Base-by-base conservation (phyloP, 192 early-diverging fungal genomes). In the Mortierella antarctica region DNA sequence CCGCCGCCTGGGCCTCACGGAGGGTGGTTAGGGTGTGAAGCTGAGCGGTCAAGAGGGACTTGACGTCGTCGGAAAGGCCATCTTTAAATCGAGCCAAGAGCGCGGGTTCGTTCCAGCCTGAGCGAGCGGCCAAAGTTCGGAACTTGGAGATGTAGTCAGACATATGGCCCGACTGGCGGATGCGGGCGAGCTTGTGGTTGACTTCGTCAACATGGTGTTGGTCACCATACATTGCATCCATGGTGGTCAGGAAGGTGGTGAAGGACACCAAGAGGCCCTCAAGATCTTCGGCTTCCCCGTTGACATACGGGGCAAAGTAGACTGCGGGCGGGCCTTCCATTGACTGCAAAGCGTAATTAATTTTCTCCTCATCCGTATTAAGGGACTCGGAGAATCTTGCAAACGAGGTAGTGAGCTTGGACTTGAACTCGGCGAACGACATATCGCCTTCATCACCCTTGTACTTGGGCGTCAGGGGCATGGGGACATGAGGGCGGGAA, bases 71-170 rank as follows among this genome's bases (percentile, higher is more conserved):
- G 18, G 64, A 65, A 7, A 63, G 48, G 6, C 62, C 62, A 21
- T 63, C 48, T 48, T 63, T 63, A 48, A 63, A 63, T 48, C 52
- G 15, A 40, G 64, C 64, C 9, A 53, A 10, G 13, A 65, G 52
- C 6, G 64, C 40, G 50, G 64, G 23, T 12, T 65, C 64, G 17
- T 65, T 65, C 64, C 64, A 65, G 2, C 15, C 2, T 12, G 23
- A 5, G 15, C 21, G 64, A 54, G 64, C 4, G 15, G 64, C 45
- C 23, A 65, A 18, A 4, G 49, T 40, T 6, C 21, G 64, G 64
- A 65, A 55, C 12, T 41, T 7, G 51, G 52, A 6, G n/a, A n/a
- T n/a, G 41, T 65, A 65, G 2, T 65, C 64, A 7, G 45, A 4
- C 21, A 65, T 42, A 17, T 20, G 11, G 47, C 49, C 53, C 20